A percentile compares a stretch with the other conserved stretches of the same genome.
phyloP scores from a whole-genome alignment of 306 rosid genomes.

The Macrotyloma uniflorum region DNA sequence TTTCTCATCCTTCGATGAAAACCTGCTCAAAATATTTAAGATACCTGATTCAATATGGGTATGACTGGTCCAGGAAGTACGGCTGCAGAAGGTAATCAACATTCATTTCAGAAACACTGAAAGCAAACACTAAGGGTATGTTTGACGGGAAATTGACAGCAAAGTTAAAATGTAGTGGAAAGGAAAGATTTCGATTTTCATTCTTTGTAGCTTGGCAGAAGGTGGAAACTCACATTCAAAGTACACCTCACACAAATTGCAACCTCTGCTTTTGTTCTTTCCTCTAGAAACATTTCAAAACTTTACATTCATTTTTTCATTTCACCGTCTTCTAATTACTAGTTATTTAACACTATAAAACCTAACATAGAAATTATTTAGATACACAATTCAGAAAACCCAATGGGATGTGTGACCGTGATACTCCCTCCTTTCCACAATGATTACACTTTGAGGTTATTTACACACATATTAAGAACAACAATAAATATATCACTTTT shows the following conservation, averaged over 20 bases:
- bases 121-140: constrained; percentile 26
- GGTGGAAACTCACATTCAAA: constrained; percentile 3
- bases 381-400: constrained; percentile 18
- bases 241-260: neutral
- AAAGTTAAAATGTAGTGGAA: neutral
- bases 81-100: constrained; percentile 72
- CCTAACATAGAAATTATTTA: neutral
- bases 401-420: neutral
- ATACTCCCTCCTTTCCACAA: neutral
- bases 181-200: neutral
- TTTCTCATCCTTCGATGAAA: constrained; percentile 30
- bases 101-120: constrained; percentile 46
- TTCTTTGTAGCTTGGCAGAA: neutral
- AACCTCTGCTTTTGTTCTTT: constrained; percentile 15
- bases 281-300: constrained; percentile 24
- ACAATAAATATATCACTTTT: no score
- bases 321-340: neutral
- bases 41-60: constrained; percentile 94
- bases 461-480: no score
- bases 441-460: no score
- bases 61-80: constrained; percentile 96
- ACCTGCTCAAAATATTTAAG: constrained; percentile 31
- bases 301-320: neutral
- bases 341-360: neutral
- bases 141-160: constrained; percentile 1